These are phyloP conservation scores for Polyporus tsugae DNA, from an alignment of 1,284 basidiomycete genomes.

Conservation along the genomic window DNA sequence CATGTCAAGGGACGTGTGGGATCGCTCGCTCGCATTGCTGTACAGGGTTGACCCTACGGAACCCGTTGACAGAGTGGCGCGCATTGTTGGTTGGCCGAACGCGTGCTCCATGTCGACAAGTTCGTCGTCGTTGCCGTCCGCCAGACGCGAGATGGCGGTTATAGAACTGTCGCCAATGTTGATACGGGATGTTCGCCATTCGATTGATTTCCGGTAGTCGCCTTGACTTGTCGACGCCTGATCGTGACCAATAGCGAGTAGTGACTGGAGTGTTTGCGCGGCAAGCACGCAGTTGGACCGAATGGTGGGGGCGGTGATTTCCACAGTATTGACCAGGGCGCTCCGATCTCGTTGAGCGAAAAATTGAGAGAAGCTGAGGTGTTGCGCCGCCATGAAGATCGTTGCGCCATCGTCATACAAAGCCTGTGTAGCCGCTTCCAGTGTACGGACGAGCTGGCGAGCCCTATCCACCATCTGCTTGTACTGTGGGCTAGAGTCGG, in stretches of 20 bases:
- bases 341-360: conserved; percentile 16
- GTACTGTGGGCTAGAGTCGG: conserved; percentile 61
- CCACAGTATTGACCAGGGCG: conserved; percentile 22
- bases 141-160: conserved; percentile 39
- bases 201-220: conserved; percentile 75
- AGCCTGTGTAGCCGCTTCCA: conserved; percentile 74
- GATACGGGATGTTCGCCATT: conserved; percentile 74
- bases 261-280: conserved; percentile 64
- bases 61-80: conserved; percentile 31
- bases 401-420: conserved; percentile 73
- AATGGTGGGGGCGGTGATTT: conserved; percentile 42
- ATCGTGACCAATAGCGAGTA: conserved; percentile 70
- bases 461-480: conserved; percentile 70
- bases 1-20: conserved; percentile 39
- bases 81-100: conserved; percentile 45
- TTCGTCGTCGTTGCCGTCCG: conserved; percentile 52
- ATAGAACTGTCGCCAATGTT: conserved; percentile 63
- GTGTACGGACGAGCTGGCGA: conserved; percentile 64
- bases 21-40: conserved; percentile 35
- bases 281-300: conserved; percentile 53
- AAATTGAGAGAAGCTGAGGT: conserved; percentile 28
- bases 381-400: conserved; percentile 65
- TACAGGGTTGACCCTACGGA: conserved; percentile 35
- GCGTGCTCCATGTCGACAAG: conserved; percentile 70
- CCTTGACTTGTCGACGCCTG: conserved; percentile 72